Evolutionary conservation across 805 yeast species (phyloP).

Genomic region (Ogataea nitratoaversa): DNA sequence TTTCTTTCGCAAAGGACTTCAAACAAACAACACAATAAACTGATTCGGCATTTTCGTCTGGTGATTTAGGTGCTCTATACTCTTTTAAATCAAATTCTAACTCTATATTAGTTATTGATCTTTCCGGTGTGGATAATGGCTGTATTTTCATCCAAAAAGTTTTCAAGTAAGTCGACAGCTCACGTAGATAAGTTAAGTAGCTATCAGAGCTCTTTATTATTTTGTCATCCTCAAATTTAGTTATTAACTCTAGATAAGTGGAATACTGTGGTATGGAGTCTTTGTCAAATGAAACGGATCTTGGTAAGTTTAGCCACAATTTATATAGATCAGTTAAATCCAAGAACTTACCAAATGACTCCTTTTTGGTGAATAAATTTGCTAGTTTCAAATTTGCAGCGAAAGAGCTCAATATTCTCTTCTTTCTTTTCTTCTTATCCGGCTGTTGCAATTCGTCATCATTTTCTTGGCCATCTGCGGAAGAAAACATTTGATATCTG

Average conservation of each 20-base stretch:
- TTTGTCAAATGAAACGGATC: conserved; percentile 5
- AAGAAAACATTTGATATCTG: conserved; percentile 30
- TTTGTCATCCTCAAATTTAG: conserved; percentile 15
- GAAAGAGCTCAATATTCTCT: conserved; percentile 43
- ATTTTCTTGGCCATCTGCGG: conserved; percentile 6
- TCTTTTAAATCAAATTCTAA: conserved; percentile 7
- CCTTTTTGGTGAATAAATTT: conserved; percentile 51
- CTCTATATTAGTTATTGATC: conserved; percentile 24
- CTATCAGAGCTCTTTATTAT: conserved; percentile 27
- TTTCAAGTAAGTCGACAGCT: conserved; percentile 46
- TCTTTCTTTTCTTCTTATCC: conserved; percentile 24
- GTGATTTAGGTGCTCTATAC: background rate
- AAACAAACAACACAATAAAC: conserved; percentile 62
- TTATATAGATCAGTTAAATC: conserved; percentile 54
- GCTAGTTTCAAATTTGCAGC: conserved; percentile 48
- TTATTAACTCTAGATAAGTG: conserved; percentile 11
- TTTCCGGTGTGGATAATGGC: conserved; percentile 44
- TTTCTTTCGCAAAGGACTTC: conserved; percentile 53
- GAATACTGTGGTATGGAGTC: conserved; percentile 18
- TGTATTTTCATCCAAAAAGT: conserved; percentile 42
- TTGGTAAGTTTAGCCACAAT: conserved; percentile 46
- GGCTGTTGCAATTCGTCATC: conserved; percentile 6
- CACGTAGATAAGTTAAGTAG: conserved; percentile 42
- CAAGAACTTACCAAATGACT: conserved; percentile 58
- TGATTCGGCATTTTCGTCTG: conserved; percentile 18